These are phyloP conservation scores for Acacia pycnantha DNA, from an alignment of 331 rosid genomes.

Conservation along the genomic window DNA sequence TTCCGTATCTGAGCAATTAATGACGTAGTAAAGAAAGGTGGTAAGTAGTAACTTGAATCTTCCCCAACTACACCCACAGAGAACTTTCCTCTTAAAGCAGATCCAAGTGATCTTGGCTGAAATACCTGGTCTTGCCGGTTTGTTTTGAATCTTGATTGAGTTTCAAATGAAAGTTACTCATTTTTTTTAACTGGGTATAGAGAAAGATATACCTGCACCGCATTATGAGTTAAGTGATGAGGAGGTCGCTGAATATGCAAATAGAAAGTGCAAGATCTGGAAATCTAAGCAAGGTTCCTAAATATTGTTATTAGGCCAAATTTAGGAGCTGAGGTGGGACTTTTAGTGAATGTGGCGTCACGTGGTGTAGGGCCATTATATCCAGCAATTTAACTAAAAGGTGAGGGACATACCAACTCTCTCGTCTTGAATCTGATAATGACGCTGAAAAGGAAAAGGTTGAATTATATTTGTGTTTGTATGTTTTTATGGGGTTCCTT, in stretches of 20 bases:
- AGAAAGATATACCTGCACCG: too few species aligned
- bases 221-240: neutral
- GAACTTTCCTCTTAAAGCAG: neutral
- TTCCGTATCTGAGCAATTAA: neutral
- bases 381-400: conserved; percentile 6
- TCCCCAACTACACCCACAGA: neutral
- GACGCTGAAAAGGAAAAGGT: conserved; percentile 27
- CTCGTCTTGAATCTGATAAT: conserved; percentile 26
- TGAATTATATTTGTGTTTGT: neutral
- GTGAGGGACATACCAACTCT: conserved; percentile 11
- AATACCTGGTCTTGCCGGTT: neutral
- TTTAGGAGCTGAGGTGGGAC: conserved; percentile 22
- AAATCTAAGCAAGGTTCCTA: conserved; percentile 15
- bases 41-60: neutral
- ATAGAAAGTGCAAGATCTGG: neutral
- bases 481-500: conserved; percentile 6
- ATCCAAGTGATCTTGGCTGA: neutral
- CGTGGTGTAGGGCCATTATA: conserved; percentile 28
- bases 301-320: neutral
- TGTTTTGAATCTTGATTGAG: neutral
- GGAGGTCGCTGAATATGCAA: neutral
- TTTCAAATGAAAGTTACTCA: neutral
- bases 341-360: conserved; percentile 16
- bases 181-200: neutral
- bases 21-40: neutral